Percentiles rank a stretch among this genome's conserved stretches.
Evolutionary conservation across 2,329 filamentous ascomycete species (phyloP).

Genomic region (Trichophyton mentagrophytes): DNA sequence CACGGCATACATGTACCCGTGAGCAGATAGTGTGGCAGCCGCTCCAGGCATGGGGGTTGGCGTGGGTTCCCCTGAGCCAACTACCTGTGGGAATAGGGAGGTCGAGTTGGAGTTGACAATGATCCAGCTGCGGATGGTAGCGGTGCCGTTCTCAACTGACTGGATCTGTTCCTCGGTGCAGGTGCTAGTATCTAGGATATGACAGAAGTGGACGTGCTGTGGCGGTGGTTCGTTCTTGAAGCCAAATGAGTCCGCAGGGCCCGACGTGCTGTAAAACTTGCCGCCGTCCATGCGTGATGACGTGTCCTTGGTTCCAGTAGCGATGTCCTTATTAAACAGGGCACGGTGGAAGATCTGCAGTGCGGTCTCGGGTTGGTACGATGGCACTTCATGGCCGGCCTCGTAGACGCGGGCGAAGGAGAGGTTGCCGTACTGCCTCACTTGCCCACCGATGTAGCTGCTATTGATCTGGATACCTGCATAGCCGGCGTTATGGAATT

Average conservation of each 20-base stretch:
- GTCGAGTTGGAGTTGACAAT: neutral
- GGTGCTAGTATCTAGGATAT: neutral
- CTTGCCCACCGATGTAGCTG: constrained; percentile 34
- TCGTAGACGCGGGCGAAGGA: constrained; percentile 38
- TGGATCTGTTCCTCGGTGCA: neutral
- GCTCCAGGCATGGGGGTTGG: neutral
- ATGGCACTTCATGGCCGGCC: constrained; percentile 31
- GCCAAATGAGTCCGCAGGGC: neutral
- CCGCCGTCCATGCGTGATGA: neutral
- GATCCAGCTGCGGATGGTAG: neutral
- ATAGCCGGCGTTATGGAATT: constrained; percentile 41
- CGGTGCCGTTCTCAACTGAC: neutral
- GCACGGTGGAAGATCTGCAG: constrained; percentile 28
- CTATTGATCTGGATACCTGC: constrained; percentile 29
- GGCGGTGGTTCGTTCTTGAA: neutral
- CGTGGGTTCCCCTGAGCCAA: neutral
- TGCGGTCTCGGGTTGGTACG: constrained; percentile 28
- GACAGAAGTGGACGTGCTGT: neutral
- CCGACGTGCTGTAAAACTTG: neutral
- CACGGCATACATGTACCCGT: neutral
- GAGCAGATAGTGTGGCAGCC: neutral
- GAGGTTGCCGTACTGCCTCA: constrained; percentile 38
- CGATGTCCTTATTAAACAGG: constrained; percentile 23
- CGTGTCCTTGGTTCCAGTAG: constrained; percentile 18
- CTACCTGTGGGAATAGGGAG: neutral